phyloP scores from a whole-genome alignment of 1,284 basidiomycete genomes.

The Tilletiopsis washingtonensis region DNA sequence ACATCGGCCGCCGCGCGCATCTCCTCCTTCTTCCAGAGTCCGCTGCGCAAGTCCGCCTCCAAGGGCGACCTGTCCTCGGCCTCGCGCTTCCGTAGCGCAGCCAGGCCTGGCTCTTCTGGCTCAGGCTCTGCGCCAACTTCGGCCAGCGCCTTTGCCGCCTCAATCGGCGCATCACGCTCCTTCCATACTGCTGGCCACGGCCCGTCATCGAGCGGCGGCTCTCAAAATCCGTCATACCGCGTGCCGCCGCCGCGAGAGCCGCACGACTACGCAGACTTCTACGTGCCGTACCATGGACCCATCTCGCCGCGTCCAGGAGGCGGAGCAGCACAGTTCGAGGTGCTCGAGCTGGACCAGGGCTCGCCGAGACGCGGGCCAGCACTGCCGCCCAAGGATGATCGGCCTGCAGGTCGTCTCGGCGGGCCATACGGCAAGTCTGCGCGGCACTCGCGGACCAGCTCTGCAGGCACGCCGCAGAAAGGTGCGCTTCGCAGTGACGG shows the following conservation, averaged over 20 bases:
- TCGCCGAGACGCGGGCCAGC: too few relatives aligned
- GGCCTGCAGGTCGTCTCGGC: not conserved
- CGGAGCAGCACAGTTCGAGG: too few relatives aligned
- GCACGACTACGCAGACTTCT: not conserved
- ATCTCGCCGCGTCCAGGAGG: constrained; percentile 1
- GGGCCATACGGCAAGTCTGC: not conserved
- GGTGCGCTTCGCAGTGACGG: not conserved
- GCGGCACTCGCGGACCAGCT: not conserved
- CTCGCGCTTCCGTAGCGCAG: not conserved
- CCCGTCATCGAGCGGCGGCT: too few relatives aligned
- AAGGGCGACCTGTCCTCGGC: not conserved
- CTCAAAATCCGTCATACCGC: too few relatives aligned
- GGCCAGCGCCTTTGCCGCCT: not conserved
- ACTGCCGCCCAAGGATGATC: too few relatives aligned
- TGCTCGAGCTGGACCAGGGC: too few relatives aligned
- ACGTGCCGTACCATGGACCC: constrained; percentile 3
- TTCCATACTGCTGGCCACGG: too few relatives aligned
- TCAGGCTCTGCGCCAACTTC: not conserved
- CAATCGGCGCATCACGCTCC: not conserved
- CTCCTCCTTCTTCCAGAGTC: constrained; percentile 28
- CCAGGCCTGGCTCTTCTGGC: not conserved
- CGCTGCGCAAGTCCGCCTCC: not conserved
- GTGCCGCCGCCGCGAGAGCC: not conserved
- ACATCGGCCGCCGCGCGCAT: constrained; percentile 29
- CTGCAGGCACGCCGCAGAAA: not conserved